A percentile compares a stretch with the other conserved stretches of the same genome.
Conservation (phyloP, 768 basidiomycete genomes). For the Crepidotus variabilis region DNA sequence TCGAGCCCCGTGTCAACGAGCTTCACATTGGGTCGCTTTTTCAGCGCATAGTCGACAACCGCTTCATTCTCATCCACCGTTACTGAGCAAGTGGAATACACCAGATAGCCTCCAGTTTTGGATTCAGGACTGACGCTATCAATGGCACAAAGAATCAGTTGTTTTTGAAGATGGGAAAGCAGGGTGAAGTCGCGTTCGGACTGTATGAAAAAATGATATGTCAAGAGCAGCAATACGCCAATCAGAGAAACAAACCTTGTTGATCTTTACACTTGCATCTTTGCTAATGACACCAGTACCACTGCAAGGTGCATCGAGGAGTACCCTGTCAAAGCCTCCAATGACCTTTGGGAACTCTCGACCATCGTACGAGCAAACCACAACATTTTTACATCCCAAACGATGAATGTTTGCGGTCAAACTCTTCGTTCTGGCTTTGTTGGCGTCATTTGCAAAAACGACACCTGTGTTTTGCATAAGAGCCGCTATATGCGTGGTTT, state of each 20-base stretch:
- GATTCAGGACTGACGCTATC: constrained; percentile 91
- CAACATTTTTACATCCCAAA: constrained; percentile 96
- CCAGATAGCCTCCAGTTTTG: constrained; percentile 88
- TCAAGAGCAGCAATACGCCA: not conserved
- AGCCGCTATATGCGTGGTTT: constrained; percentile 97
- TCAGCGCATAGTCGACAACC: constrained; percentile 95
- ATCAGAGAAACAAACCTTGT: constrained; percentile 66
- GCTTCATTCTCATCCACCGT: constrained; percentile 98
- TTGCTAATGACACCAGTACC: constrained; percentile 99
- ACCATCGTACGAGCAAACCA: constrained; percentile 96
- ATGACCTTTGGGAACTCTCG: constrained; percentile 98
- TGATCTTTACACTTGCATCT: constrained; percentile 94
- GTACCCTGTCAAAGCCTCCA: constrained; percentile 96
- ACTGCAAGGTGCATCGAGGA: constrained; percentile 95
- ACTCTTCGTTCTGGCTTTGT: constrained; percentile 92
- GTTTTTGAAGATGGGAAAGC: constrained; percentile 96
- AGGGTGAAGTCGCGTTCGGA: constrained; percentile 94
- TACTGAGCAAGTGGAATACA: constrained; percentile 98
- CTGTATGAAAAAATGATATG: constrained; percentile 34
- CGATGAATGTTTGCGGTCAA: constrained; percentile 96
- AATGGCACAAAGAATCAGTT: constrained; percentile 95
- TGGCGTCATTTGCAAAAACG: constrained; percentile 95
- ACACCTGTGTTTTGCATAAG: constrained; percentile 97
- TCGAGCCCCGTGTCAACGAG: constrained; percentile 90
- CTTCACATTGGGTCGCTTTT: constrained; percentile 89